Base-by-base conservation (phyloP, 805 yeast species). In the Teunomyces pallodes region DNA sequence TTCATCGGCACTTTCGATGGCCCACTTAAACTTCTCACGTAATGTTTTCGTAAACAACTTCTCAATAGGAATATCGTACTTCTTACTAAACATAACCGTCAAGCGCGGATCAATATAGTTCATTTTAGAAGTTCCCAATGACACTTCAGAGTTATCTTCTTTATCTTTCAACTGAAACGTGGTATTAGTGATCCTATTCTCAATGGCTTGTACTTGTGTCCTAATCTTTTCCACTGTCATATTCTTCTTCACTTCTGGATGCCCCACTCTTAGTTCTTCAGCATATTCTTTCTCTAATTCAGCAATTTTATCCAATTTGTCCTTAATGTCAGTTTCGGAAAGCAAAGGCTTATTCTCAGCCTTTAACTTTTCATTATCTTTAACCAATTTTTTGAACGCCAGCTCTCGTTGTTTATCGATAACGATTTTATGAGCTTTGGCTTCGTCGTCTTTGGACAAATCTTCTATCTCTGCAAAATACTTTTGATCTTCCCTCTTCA, bases 51-150 rank as follows among this genome's bases (percentile, higher is more conserved):
- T 86, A 58, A 92, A 90, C 36, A 92, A 74, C 67, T 88, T 91
- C 66, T 92, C 97, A 46, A 92, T 86, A 6, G 98, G 98, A 16
- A 92, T 97, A 46, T 81, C 76, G 62, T 72, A 90, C 67, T 83
- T 87, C 66, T 90, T 91, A 45, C 96, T 80, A 61, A 90, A 92
- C 78, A 87, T 83, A 20, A 90, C 97, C 0, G 96, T 83, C 56
- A 92, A 72, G 54, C 98, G 77, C 24, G 98, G 98, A 66, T 92
- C 98, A 51, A 92, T 92, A 74, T 92, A 92, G 67, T 92, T 92
- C 77, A 88, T 82, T 72, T 92, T 92, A 24, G 96, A 88, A 0
- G 98, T 92, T 42, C 96, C 90, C 55, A 92, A 73, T 0, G 97
- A 91, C 26, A 92, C 97, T 55, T 88, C 88, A 0, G 96, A 88